These are phyloP conservation scores for Sarocladium oryzae DNA, from an alignment of 2,329 filamentous ascomycete genomes.

Conservation along the genomic window DNA sequence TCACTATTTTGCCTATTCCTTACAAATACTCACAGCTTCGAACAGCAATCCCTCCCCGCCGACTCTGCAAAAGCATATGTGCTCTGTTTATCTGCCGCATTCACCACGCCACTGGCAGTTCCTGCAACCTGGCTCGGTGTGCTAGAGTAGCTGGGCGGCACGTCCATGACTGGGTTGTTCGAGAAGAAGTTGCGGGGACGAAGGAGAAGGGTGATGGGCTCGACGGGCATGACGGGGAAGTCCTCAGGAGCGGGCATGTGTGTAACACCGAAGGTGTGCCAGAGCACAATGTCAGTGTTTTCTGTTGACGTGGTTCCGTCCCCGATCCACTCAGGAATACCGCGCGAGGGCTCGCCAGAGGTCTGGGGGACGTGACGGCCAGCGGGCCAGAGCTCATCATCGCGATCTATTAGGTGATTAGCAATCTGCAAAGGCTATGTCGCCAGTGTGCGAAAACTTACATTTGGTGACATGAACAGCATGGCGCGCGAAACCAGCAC, in stretches of 20 bases:
- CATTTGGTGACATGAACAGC: constrained; percentile 86
- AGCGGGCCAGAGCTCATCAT: constrained; percentile 77
- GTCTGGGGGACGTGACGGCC: constrained; percentile 86
- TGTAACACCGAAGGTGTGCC: constrained; percentile 89
- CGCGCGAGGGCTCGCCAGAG: constrained; percentile 67
- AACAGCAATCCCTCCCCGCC: constrained; percentile 1
- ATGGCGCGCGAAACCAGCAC: constrained; percentile 80
- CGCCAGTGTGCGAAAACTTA: constrained; percentile 35
- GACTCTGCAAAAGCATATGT: constrained; percentile 23
- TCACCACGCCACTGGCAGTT: constrained; percentile 29
- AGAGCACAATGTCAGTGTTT: constrained; percentile 81
- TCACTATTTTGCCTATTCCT: too few species aligned
- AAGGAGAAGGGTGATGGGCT: constrained; percentile 75
- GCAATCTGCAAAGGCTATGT: neutral
- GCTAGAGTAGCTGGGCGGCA: constrained; percentile 67
- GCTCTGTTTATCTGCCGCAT: constrained; percentile 42
- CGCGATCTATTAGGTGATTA: constrained; percentile 49
- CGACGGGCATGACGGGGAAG: constrained; percentile 85
- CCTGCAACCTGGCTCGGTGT: constrained; percentile 63
- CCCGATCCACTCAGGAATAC: constrained; percentile 71
- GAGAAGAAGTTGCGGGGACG: constrained; percentile 78
- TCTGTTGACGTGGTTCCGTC: constrained; percentile 63
- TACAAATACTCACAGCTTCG: neutral
- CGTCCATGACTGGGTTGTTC: constrained; percentile 72
- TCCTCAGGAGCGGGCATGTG: constrained; percentile 89